A percentile compares a stretch with the other conserved stretches of the same genome.
These are phyloP conservation scores for Pyrrhoderma lamaoense DNA, from an alignment of 1,284 basidiomycete species.

Conservation along the genomic window DNA sequence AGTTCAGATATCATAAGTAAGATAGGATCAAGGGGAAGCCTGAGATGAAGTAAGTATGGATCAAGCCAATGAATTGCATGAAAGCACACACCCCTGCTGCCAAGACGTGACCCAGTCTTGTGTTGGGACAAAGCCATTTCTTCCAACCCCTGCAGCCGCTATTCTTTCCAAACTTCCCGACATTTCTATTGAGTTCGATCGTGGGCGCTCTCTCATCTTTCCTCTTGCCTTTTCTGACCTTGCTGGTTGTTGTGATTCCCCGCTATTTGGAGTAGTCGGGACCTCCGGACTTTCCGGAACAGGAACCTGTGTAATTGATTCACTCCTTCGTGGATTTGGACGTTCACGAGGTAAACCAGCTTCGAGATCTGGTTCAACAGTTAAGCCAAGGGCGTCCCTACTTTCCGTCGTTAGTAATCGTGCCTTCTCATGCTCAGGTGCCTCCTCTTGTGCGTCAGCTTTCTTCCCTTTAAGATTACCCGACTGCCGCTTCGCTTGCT, in stretches of 20 bases:
- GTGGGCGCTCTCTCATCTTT: slow-evolving; percentile 66
- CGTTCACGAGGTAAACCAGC: slow-evolving; percentile 15
- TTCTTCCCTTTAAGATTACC: slow-evolving; percentile 31
- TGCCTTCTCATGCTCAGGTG: slow-evolving; percentile 43
- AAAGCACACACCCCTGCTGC: slow-evolving; percentile 66
- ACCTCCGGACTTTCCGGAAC: slow-evolving; percentile 23
- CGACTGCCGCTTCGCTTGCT: slow-evolving; percentile 37
- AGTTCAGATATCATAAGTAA: slow-evolving; percentile 82
- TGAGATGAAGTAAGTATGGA: slow-evolving; percentile 25
- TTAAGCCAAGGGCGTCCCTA: slow-evolving; percentile 20
- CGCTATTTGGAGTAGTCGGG: slow-evolving; percentile 37
- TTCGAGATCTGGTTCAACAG: slow-evolving; percentile 19
- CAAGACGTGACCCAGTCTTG: slow-evolving; percentile 92
- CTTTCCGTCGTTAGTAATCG: slow-evolving; percentile 46
- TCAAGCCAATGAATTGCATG: background rate
- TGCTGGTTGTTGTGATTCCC: slow-evolving; percentile 26
- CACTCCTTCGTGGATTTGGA: slow-evolving; percentile 4
- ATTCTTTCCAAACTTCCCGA: slow-evolving; percentile 53
- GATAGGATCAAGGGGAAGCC: slow-evolving; percentile 78
- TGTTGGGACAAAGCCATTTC: slow-evolving; percentile 87
- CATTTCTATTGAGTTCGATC: slow-evolving; percentile 55
- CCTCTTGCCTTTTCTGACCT: slow-evolving; percentile 79
- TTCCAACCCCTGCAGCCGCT: slow-evolving; percentile 61
- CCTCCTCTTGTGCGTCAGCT: slow-evolving; percentile 28
- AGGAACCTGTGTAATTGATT: slow-evolving; percentile 1